A percentile compares a stretch with the other conserved stretches of the same genome.
phyloP scores from a whole-genome alignment of 306 rosid species.

The Vicia villosa region DNA sequence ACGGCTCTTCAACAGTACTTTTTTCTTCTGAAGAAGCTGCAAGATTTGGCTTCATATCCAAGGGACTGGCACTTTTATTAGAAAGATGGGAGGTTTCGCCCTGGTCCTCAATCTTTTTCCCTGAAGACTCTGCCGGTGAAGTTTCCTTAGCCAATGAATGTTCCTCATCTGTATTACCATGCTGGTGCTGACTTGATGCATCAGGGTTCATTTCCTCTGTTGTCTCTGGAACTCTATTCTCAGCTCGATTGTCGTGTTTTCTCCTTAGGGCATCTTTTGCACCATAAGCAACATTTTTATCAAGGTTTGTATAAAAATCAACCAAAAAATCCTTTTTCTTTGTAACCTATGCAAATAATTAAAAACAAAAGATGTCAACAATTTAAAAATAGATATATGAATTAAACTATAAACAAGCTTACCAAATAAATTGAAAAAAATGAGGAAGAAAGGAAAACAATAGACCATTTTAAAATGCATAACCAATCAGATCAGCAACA shows the following conservation, averaged over 20 bases:
- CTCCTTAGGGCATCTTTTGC: constrained; percentile 50
- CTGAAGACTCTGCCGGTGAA: constrained; percentile 40
- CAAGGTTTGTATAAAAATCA: constrained; percentile 79
- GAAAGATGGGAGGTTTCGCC: constrained; percentile 43
- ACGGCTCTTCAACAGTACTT: constrained; percentile 37
- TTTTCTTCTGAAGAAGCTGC: constrained; percentile 35
- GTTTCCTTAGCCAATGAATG: constrained; percentile 31
- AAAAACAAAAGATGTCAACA: constrained; percentile 26
- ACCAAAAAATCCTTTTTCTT: constrained; percentile 81
- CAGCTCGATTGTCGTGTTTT: constrained; percentile 44
- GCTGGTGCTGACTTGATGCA: constrained; percentile 34
- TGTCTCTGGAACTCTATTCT: constrained; percentile 43
- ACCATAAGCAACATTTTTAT: constrained; percentile 81
- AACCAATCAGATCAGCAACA: constrained; percentile 22
- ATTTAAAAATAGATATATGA: not conserved
- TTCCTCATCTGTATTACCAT: constrained; percentile 35
- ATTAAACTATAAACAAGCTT: not conserved
- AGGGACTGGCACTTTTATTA: constrained; percentile 33
- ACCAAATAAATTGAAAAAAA: not conserved
- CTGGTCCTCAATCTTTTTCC: constrained; percentile 33
- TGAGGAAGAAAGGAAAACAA: constrained; percentile 3
- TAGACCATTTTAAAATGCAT: constrained; percentile 6
- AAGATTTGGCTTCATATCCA: constrained; percentile 34
- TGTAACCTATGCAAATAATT: constrained; percentile 59
- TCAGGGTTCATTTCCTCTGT: constrained; percentile 21